Percentiles rank a stretch among this genome's conserved stretches.
Evolutionary conservation across 2,329 filamentous ascomycete species (phyloP).

Genomic region (Fusarium nurragi): DNA sequence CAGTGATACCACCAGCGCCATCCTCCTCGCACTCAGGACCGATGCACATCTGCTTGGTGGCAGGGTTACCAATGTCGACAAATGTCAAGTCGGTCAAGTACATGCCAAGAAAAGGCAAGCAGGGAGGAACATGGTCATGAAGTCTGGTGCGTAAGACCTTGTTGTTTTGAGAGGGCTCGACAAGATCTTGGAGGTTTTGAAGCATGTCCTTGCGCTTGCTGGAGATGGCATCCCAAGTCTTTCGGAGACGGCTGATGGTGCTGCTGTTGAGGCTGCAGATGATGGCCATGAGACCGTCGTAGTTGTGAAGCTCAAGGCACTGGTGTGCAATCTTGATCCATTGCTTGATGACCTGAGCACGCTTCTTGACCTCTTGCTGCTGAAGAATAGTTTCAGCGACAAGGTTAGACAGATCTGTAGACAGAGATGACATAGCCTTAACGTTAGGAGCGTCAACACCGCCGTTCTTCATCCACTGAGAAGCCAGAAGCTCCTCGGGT

Average conservation of each 20-base stretch:
- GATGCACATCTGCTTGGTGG: constrained; percentile 75
- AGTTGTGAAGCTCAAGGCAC: constrained; percentile 91
- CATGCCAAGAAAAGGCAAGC: constrained; percentile 93
- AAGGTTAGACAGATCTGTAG: constrained; percentile 90
- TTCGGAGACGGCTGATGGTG: constrained; percentile 85
- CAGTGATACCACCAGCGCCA: constrained; percentile 72
- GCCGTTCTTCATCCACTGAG: constrained; percentile 92
- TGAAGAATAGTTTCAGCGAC: constrained; percentile 93
- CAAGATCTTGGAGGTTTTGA: constrained; percentile 81
- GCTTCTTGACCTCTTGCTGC: constrained; percentile 90
- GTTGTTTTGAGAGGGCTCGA: constrained; percentile 92
- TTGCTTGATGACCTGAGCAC: constrained; percentile 90
- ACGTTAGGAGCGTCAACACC: constrained; percentile 86
- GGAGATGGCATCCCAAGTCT: constrained; percentile 91
- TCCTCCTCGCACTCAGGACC: constrained; percentile 64
- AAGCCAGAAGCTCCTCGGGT: constrained; percentile 88
- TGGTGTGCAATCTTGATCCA: constrained; percentile 96
- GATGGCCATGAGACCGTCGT: constrained; percentile 96
- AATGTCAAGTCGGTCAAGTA: constrained; percentile 97
- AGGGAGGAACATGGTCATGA: constrained; percentile 87
- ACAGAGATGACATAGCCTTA: constrained; percentile 90
- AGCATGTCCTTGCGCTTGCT: constrained; percentile 83
- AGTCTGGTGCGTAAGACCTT: constrained; percentile 84
- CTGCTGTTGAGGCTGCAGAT: constrained; percentile 94
- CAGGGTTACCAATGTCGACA: constrained; percentile 91